phyloP scores from a whole-genome alignment of 108 stramenopile genomes.

The Cyclotella atomus region DNA sequence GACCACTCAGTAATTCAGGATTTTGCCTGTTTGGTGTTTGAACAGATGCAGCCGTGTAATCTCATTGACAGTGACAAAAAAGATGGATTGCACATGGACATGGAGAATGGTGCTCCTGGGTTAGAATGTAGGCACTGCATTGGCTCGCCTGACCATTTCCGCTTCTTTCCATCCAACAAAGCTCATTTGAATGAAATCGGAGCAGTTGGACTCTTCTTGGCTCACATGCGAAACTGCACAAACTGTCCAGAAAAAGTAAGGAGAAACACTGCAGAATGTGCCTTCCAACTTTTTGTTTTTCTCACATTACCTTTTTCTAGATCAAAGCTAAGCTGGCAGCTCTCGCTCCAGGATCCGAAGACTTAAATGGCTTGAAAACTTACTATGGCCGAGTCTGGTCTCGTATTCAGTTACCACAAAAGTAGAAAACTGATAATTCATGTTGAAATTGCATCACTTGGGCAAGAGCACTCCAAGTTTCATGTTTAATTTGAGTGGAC shows the following conservation, averaged over 20 bases:
- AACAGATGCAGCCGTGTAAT: conserved; percentile 12
- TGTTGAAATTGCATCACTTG: background rate
- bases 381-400: background rate
- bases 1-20: conserved; percentile 72
- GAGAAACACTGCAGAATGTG: too few relatives aligned
- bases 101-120: background rate
- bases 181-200: background rate
- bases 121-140: background rate
- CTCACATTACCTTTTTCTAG: background rate
- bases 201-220: background rate
- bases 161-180: background rate
- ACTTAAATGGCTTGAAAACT: background rate
- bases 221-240: background rate
- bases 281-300: background rate
- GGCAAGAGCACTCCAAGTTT: background rate
- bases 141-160: background rate
- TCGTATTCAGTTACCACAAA: background rate
- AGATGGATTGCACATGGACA: background rate
- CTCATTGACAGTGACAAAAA: background rate
- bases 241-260: background rate
- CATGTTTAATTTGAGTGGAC: background rate
- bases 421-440: background rate
- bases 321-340: background rate
- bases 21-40: conserved; percentile 61
- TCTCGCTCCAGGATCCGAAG: background rate